Percentiles rank a stretch among this genome's conserved stretches.
Conservation (phyloP, 2,329 filamentous ascomycete genomes). For the Stachybotrys elegans region DNA sequence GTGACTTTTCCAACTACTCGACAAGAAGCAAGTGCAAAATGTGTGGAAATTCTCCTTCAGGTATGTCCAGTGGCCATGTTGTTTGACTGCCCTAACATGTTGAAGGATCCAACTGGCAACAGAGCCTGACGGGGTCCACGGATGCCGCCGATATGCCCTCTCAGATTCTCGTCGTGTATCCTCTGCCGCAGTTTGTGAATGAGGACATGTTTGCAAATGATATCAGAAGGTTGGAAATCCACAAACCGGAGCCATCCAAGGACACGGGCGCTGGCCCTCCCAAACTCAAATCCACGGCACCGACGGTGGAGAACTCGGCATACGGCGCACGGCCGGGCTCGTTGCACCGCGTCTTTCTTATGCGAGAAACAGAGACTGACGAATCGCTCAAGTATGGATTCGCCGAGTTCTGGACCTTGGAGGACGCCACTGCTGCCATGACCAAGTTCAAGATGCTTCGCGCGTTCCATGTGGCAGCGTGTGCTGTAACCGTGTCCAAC, state of each 20-base stretch:
- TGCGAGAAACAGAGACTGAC: slow-evolving; percentile 65
- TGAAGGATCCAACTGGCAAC: slow-evolving; percentile 21
- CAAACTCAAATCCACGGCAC: slow-evolving; percentile 56
- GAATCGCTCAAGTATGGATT: slow-evolving; percentile 80
- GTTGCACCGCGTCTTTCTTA: slow-evolving; percentile 70
- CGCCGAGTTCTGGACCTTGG: slow-evolving; percentile 72
- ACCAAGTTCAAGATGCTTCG: slow-evolving; percentile 66
- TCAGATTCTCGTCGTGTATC: slow-evolving; percentile 71
- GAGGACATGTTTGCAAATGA: slow-evolving; percentile 70
- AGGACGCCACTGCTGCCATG: slow-evolving; percentile 71
- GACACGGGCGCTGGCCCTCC: slow-evolving; percentile 38
- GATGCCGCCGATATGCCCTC: slow-evolving; percentile 55
- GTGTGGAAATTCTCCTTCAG: slow-evolving; percentile 25
- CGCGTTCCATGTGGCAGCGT: slow-evolving; percentile 73
- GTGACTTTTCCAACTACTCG: slow-evolving; percentile 34
- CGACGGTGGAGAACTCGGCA: slow-evolving; percentile 49
- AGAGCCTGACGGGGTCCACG: slow-evolving; percentile 40
- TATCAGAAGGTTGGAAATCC: slow-evolving; percentile 66
- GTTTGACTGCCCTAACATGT: not conserved
- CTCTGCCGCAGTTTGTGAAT: slow-evolving; percentile 63
- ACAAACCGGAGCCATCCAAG: slow-evolving; percentile 46
- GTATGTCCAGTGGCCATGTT: slow-evolving; percentile 15
- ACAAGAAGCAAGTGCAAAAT: slow-evolving; percentile 32
- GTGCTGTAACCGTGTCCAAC: slow-evolving; percentile 64
- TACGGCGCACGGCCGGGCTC: slow-evolving; percentile 69